A percentile compares a stretch with the other conserved stretches of the same genome.
Evolutionary conservation across 1,284 basidiomycete genomes (phyloP).

Genomic region (Moesziomyces globuligerus): DNA sequence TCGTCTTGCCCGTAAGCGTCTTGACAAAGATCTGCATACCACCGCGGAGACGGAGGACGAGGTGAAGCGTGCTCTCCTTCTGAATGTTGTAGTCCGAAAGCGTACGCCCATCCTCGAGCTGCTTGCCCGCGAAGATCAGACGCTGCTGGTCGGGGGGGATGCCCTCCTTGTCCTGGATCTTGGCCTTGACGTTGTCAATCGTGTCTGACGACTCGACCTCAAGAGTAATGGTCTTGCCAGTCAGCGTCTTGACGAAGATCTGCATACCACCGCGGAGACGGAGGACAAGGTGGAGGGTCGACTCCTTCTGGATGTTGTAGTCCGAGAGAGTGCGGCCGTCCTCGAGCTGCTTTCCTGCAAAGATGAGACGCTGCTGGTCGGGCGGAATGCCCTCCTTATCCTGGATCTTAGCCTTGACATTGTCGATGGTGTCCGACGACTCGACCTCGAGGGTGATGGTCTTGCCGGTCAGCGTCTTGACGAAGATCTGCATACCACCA

Average conservation of each 20-base stretch:
- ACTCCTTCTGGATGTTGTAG: constrained; percentile 68
- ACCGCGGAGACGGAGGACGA: constrained; percentile 63
- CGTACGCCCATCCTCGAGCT: constrained; percentile 70
- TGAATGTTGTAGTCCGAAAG: constrained; percentile 69
- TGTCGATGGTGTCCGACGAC: constrained; percentile 91
- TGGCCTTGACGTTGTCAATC: constrained; percentile 80
- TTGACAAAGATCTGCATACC: constrained; percentile 63
- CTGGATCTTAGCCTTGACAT: constrained; percentile 70
- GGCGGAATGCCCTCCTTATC: constrained; percentile 68
- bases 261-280: constrained; percentile 66
- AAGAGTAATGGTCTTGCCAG: constrained; percentile 97
- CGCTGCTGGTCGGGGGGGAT: constrained; percentile 70
- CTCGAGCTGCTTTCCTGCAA: constrained; percentile 70
- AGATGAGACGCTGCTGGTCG: constrained; percentile 70
- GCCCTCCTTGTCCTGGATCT: constrained; percentile 67
- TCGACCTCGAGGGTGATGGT: constrained; percentile 95
- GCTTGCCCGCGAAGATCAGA: constrained; percentile 70
- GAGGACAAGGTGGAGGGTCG: constrained; percentile 61
- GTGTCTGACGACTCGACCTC: constrained; percentile 90
- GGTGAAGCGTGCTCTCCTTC: constrained; percentile 63
- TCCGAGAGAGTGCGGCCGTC: constrained; percentile 70
- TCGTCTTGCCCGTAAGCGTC: constrained; percentile 67
- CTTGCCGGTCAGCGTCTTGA: constrained; percentile 89
- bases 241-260: constrained; percentile 75
- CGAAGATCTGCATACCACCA: constrained; percentile 72